Percentiles rank a stretch among this genome's conserved stretches.
These are phyloP conservation scores for Phyllosticta citribraziliensis DNA, from an alignment of 2,329 filamentous ascomycete genomes.

Conservation along the genomic window DNA sequence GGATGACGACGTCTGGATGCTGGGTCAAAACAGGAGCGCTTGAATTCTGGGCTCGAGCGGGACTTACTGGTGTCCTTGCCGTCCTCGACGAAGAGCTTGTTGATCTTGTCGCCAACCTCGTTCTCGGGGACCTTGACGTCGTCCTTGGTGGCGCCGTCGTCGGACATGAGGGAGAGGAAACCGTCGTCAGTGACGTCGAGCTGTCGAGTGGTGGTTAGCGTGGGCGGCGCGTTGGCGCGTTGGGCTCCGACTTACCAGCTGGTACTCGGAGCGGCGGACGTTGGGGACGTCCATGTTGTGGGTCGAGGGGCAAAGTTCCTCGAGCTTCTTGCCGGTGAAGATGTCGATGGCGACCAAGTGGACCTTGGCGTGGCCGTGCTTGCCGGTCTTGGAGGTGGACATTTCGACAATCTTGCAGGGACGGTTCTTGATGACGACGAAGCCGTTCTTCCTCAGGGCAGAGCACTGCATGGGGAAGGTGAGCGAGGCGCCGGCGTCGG, in stretches of 20 bases:
- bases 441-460: constrained; percentile 97
- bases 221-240: neutral
- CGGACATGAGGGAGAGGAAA: constrained; percentile 88
- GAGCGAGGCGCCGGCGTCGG: constrained; percentile 88
- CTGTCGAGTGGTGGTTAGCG: constrained; percentile 40
- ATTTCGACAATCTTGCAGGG: constrained; percentile 99
- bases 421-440: constrained; percentile 96
- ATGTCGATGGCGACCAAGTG: constrained; percentile 97
- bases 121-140: constrained; percentile 89
- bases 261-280: constrained; percentile 82
- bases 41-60: neutral
- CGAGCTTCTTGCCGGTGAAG: constrained; percentile 99
- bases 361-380: constrained; percentile 99
- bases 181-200: constrained; percentile 89
- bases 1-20: constrained; percentile 70
- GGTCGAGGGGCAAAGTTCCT: constrained; percentile 98
- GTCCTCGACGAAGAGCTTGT: constrained; percentile 67
- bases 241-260: constrained; percentile 63
- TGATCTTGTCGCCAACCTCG: constrained; percentile 81
- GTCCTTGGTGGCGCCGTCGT: constrained; percentile 80
- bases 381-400: constrained; percentile 99
- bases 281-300: constrained; percentile 96
- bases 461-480: constrained; percentile 99
- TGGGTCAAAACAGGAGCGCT: neutral
- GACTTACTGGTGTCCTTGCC: constrained; percentile 88